phyloP scores from a whole-genome alignment of 495 filamentous ascomycete genomes.

The Podospora pseudoanserina region DNA sequence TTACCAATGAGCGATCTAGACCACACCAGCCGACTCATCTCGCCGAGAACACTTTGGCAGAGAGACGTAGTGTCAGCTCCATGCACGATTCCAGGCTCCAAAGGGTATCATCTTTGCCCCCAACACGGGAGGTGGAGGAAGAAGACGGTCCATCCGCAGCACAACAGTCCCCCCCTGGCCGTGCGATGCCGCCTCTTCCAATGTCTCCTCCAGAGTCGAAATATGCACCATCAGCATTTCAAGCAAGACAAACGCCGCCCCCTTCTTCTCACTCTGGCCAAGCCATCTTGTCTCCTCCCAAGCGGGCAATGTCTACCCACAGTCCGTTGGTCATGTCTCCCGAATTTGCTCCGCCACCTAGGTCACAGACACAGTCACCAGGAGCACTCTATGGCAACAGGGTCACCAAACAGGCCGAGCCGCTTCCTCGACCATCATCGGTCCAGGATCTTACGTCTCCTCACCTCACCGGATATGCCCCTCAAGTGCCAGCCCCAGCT shows the following conservation, averaged over 20 bases:
- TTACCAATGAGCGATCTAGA: constrained; percentile 42
- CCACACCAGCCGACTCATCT: constrained; percentile 29
- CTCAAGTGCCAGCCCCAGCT: constrained; percentile 8
- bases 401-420: constrained; percentile 45
- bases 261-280: constrained; percentile 37
- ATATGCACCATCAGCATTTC: constrained; percentile 28
- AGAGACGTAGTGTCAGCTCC: constrained; percentile 46
- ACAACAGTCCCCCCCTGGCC: constrained; percentile 22
- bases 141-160: constrained; percentile 36
- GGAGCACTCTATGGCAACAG: constrained; percentile 54
- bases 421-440: constrained; percentile 64
- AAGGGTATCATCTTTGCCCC: constrained; percentile 47
- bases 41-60: constrained; percentile 31
- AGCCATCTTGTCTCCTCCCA: constrained; percentile 49
- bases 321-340: constrained; percentile 34
- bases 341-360: constrained; percentile 55
- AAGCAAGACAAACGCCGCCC: constrained; percentile 41
- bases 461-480: constrained; percentile 26
- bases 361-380: constrained; percentile 87
- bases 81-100: constrained; percentile 45
- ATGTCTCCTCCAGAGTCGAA: constrained; percentile 31
- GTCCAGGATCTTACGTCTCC: constrained; percentile 56
- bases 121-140: constrained; percentile 53
- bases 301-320: constrained; percentile 49
- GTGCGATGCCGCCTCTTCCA: constrained; percentile 14